Conservation (phyloP, 305 asterid genomes). For the Stenogyne calaminthoides region DNA sequence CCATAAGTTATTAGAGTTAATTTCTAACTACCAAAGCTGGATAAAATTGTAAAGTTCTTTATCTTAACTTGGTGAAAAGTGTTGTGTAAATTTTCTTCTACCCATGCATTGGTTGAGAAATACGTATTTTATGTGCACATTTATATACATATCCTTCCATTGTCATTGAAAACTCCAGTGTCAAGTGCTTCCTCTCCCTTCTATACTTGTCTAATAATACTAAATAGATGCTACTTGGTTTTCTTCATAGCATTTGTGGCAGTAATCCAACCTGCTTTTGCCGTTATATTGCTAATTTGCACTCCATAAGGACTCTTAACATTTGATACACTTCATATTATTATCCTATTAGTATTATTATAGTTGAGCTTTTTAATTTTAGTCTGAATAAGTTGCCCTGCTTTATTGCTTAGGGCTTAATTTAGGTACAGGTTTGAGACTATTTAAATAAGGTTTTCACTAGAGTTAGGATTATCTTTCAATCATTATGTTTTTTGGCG, state of each 20-base stretch:
- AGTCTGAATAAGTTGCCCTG: too few species aligned
- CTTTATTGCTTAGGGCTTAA: too few species aligned
- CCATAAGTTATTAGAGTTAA: constrained; percentile 18
- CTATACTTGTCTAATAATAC: background rate
- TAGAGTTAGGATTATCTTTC: too few species aligned
- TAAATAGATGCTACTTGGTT: background rate
- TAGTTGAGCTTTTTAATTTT: too few species aligned
- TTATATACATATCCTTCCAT: background rate
- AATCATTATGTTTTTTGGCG: too few species aligned
- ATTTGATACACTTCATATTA: too few species aligned
- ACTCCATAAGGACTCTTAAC: constrained; percentile 8
- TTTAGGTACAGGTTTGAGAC: too few species aligned
- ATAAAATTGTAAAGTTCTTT: constrained; percentile 5
- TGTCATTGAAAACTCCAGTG: background rate
- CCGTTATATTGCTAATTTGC: constrained; percentile 9
- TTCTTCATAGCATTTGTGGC: constrained; percentile 1
- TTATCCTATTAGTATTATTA: too few species aligned
- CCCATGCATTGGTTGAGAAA: constrained; percentile 1
- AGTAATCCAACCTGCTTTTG: constrained; percentile 7
- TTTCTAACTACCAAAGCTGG: background rate
- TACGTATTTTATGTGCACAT: background rate
- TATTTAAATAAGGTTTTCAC: too few species aligned
- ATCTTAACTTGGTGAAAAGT: background rate
- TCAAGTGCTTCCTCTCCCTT: background rate
- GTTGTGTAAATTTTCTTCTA: background rate